Conservation (phyloP, 163 green algal genomes). For the Chlamydomonas reinhardtii region DNA sequence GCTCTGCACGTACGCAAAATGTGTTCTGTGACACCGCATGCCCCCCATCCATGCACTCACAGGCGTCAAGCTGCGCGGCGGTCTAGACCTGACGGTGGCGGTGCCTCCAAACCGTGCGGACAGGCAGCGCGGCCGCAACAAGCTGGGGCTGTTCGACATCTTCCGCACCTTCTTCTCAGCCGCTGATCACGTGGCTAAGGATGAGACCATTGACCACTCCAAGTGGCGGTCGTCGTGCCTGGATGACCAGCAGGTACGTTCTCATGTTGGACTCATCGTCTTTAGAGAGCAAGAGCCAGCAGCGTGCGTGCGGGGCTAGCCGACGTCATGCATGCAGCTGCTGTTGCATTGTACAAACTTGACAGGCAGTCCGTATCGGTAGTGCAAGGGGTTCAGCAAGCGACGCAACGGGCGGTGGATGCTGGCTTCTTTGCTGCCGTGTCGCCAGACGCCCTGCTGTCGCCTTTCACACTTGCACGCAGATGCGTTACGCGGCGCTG, state of each 20-base stretch:
- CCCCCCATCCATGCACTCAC: not conserved
- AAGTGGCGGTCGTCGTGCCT: not conserved
- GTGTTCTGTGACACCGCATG: too few species aligned
- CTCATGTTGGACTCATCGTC: too few species aligned
- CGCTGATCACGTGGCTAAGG: not conserved
- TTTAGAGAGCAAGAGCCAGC: too few species aligned
- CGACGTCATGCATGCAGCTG: too few species aligned
- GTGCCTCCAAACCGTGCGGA: not conserved
- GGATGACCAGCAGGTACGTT: slow-evolving; percentile 5
- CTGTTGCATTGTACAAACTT: too few species aligned
- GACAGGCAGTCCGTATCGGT: too few species aligned
- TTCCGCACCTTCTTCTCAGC: not conserved
- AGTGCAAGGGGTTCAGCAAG: too few species aligned
- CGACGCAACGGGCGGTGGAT: too few species aligned
- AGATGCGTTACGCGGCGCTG: slow-evolving; percentile 45
- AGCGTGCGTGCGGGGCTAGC: too few species aligned
- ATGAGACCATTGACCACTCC: slow-evolving; percentile 32
- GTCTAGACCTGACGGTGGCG: slow-evolving; percentile 34
- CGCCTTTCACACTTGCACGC: not conserved
- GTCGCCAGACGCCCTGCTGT: too few species aligned
- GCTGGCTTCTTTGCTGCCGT: too few species aligned
- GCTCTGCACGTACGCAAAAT: too few species aligned
- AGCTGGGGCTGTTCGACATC: slow-evolving; percentile 23
- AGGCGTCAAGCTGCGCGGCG: slow-evolving; percentile 41
- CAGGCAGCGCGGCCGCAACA: not conserved